phyloP scores from a whole-genome alignment of 2,329 filamentous ascomycete genomes.

The Calonectria pauciramosa region DNA sequence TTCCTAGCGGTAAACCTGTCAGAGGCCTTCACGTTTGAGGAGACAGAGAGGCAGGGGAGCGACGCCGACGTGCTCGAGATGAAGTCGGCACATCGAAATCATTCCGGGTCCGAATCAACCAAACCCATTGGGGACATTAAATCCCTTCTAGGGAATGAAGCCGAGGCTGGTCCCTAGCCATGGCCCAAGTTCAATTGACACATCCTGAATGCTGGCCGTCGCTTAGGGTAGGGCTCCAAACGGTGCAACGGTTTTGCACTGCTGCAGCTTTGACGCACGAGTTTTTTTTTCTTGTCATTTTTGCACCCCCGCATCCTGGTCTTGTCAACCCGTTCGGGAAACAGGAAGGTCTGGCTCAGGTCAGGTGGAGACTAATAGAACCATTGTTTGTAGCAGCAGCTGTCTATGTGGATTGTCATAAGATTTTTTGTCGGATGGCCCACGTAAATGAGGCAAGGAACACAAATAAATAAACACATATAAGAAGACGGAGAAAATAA shows the following conservation, averaged over 20 bases:
- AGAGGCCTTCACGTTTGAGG: constrained; percentile 72
- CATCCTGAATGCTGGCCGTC: constrained; percentile 28
- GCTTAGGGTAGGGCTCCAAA: constrained; percentile 19
- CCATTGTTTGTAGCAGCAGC: not conserved
- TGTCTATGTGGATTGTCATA: constrained; percentile 10
- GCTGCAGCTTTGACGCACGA: not conserved
- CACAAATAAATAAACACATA: constrained; percentile 2
- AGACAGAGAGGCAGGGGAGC: constrained; percentile 64
- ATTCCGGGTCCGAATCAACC: constrained; percentile 39
- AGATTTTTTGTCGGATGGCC: not conserved
- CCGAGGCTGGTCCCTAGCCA: constrained; percentile 41
- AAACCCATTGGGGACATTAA: constrained; percentile 29
- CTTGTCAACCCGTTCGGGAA: not conserved
- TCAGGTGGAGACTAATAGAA: not conserved
- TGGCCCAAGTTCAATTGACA: constrained; percentile 6
- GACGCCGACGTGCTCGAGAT: constrained; percentile 65
- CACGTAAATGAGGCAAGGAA: not conserved
- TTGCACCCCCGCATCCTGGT: constrained; percentile 1
- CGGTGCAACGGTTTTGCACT: constrained; percentile 3
- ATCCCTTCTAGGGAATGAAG: constrained; percentile 26
- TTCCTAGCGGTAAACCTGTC: constrained; percentile 76
- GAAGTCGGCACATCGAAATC: constrained; percentile 54
- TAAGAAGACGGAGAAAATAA: not conserved
- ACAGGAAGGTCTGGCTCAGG: not conserved
- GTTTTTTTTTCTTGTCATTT: constrained; percentile 4